Conservation (phyloP, 1,284 basidiomycete genomes). For the Leccinum cinnamomeum region DNA sequence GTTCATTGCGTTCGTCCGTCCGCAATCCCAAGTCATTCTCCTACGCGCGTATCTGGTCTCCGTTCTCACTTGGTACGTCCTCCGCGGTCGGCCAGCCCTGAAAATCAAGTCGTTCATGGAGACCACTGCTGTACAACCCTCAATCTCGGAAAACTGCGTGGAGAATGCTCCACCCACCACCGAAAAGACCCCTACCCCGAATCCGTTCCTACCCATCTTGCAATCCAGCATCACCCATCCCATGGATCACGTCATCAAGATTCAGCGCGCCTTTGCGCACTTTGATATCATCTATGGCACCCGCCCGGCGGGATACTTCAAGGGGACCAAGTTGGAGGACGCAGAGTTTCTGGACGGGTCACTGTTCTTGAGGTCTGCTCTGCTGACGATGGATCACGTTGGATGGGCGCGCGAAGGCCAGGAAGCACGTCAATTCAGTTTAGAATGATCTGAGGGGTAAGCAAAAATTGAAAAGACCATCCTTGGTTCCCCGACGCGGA, state of each 20-base stretch:
- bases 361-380: slow-evolving; percentile 32
- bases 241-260: slow-evolving; percentile 34
- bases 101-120: slow-evolving; percentile 43
- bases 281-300: slow-evolving; percentile 33
- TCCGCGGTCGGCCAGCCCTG: slow-evolving; percentile 42
- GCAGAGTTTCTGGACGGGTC: slow-evolving; percentile 35
- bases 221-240: slow-evolving; percentile 36
- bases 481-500: background rate
- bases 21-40: slow-evolving; percentile 39
- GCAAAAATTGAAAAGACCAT: background rate
- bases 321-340: slow-evolving; percentile 39
- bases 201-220: slow-evolving; percentile 35
- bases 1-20: slow-evolving; percentile 38
- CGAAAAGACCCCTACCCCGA: slow-evolving; percentile 24
- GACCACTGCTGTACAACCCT: slow-evolving; percentile 19
- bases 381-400: slow-evolving; percentile 29
- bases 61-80: slow-evolving; percentile 42
- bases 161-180: slow-evolving; percentile 10
- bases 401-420: slow-evolving; percentile 39
- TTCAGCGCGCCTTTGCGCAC: slow-evolving; percentile 36
- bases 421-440: background rate
- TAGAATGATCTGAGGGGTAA: background rate
- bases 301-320: slow-evolving; percentile 32
- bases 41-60: slow-evolving; percentile 45
- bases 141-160: background rate